Base-by-base conservation (phyloP, 768 basidiomycete species). In the Macrolepiota fuliginosa region DNA sequence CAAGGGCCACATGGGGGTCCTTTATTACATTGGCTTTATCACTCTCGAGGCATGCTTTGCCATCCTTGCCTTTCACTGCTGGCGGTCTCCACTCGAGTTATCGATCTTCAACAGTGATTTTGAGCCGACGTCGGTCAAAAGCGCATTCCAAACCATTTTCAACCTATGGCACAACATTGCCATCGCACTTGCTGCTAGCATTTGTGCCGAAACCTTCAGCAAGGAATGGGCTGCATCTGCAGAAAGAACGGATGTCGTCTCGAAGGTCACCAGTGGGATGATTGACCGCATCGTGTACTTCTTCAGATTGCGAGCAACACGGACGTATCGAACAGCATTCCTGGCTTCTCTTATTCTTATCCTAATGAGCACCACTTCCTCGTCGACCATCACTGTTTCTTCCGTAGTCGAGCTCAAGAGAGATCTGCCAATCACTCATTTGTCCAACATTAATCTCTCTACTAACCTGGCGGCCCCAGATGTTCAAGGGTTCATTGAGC, bases 301-400 rank as follows among this genome's bases (percentile, higher is more conserved):
- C 25, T 22, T 58, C 49, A 51, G 49, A n/a, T 15, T 9, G 15
- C 35, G 7, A 11, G 37, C 58, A 6, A 58, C 36, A 3, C 9
- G 39, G 5, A 51, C 47, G 2, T 58, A 51, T 40, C 47, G 49
- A 2, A 15, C 25, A 10, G 50, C 58, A 4, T 27, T 58, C 15
- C 13, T 39, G 11, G n/a, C 15, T 3, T 58, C 35, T 2, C 32
- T 51, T 17, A n/a, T 29, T 25, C 27, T 52, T 10, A 32, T 47
- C 7, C 10, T 46, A 13, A 56, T 56, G 55, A 13, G n/a, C 19
- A 22, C 29, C 24, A 47, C 45, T 10, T 35, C 40, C 9, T 32
- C 55, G 11, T 56, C 55, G 42, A 45, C 55, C 27, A 50, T 52
- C 37, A 50, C 32, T 9, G 52, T 54, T 35, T 54, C 52, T 54